phyloP scores from a whole-genome alignment of 1,284 basidiomycete genomes.

The Boletus sp. region DNA sequence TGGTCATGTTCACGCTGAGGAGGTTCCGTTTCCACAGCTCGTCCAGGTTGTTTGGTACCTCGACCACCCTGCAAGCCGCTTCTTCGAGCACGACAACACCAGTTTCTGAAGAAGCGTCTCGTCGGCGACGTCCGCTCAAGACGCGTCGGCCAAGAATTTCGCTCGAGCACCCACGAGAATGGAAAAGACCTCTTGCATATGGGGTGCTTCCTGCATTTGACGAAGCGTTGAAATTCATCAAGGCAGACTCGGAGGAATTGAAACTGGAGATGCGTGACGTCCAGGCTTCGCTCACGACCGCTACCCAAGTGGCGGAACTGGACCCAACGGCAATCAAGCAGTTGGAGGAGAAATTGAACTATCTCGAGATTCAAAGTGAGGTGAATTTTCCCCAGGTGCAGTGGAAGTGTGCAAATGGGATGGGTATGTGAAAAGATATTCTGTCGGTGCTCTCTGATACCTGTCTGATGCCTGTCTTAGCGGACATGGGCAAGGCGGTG shows the following conservation, averaged over 20 bases:
- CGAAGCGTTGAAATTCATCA: slow-evolving; percentile 72
- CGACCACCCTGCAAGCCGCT: slow-evolving; percentile 4
- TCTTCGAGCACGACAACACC: not conserved
- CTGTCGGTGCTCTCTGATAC: slow-evolving; percentile 2
- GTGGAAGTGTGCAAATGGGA: slow-evolving; percentile 76
- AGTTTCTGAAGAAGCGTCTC: slow-evolving; percentile 6
- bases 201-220: slow-evolving; percentile 85
- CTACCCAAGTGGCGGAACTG: slow-evolving; percentile 37
- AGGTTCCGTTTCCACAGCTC: slow-evolving; percentile 14
- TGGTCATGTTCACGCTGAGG: slow-evolving; percentile 25
- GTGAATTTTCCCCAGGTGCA: slow-evolving; percentile 79
- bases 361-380: slow-evolving; percentile 66
- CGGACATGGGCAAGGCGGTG: slow-evolving; percentile 65
- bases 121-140: slow-evolving; percentile 23
- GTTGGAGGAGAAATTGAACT: slow-evolving; percentile 48
- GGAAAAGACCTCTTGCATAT: slow-evolving; percentile 66
- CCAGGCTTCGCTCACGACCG: slow-evolving; percentile 40
- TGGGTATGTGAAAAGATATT: slow-evolving; percentile 56
- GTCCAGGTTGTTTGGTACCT: slow-evolving; percentile 11
- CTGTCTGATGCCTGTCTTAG: slow-evolving; percentile 40
- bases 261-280: slow-evolving; percentile 51
- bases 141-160: slow-evolving; percentile 54
- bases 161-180: slow-evolving; percentile 55
- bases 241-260: slow-evolving; percentile 48
- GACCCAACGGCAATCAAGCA: slow-evolving; percentile 44